phyloP scores from a whole-genome alignment of 192 early-diverging fungal species.

The Coemansia sp. region DNA sequence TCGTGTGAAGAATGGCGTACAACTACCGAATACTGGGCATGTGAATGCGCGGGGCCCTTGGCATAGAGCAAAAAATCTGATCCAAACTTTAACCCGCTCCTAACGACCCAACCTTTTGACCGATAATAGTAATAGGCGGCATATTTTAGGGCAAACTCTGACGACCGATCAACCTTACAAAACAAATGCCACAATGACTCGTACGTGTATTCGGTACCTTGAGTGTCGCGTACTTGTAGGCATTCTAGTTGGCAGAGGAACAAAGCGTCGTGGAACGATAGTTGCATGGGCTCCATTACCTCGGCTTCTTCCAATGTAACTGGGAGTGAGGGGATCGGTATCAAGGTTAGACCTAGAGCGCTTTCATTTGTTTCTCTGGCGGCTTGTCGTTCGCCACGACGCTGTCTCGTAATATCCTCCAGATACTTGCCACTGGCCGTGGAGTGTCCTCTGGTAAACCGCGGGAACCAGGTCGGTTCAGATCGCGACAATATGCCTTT shows the following conservation, averaged over 20 bases:
- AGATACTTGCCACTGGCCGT: slow-evolving; percentile 14
- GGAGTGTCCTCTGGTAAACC: slow-evolving; percentile 15
- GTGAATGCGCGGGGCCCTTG: slow-evolving; percentile 35
- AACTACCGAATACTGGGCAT: slow-evolving; percentile 47
- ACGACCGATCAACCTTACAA: slow-evolving; percentile 12
- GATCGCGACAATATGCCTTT: slow-evolving; percentile 80
- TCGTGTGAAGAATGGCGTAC: slow-evolving; percentile 13
- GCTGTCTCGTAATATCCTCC: slow-evolving; percentile 43
- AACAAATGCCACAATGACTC: slow-evolving; percentile 25
- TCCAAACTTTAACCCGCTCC: slow-evolving; percentile 84
- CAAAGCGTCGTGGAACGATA: slow-evolving; percentile 73
- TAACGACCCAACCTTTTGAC: slow-evolving; percentile 80
- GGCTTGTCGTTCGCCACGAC: slow-evolving; percentile 21
- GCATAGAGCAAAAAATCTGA: slow-evolving; percentile 65
- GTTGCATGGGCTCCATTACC: slow-evolving; percentile 66
- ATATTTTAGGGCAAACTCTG: slow-evolving; percentile 68
- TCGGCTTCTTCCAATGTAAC: slow-evolving; percentile 9
- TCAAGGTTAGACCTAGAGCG: neutral
- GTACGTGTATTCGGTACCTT: slow-evolving; percentile 4
- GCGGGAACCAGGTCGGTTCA: slow-evolving; percentile 71
- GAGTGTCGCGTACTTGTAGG: slow-evolving; percentile 50
- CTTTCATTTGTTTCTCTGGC: neutral
- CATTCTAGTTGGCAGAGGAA: slow-evolving; percentile 68
- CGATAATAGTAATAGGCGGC: slow-evolving; percentile 85
- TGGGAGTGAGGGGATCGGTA: slow-evolving; percentile 2